Evolutionary conservation across 2,329 filamentous ascomycete species (phyloP), one percentile per base, ranked within the genome.

Genomic region (Fusarium circinatum): DNA sequence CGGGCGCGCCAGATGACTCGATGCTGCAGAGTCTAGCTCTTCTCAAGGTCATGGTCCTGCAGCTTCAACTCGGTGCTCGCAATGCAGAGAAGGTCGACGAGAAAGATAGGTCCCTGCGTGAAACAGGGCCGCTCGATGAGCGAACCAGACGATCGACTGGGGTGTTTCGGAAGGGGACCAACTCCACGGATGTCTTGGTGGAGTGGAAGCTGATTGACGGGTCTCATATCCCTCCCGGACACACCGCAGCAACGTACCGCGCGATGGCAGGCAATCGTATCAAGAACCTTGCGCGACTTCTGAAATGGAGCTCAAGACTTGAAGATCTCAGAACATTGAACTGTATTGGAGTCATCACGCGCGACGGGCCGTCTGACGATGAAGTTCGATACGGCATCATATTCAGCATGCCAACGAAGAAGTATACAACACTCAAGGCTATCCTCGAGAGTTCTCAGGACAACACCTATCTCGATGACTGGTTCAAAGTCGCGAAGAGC

Each of bases 81-180:
- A 28, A n/a, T 28, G 10, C 14, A n/a, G 51, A 55, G 3, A 55
- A 41, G 14, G 24, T 55, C 3, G 24, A 55, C 1, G 24, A 41
- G 24, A 55, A 55, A 7, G 34, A 55, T 6, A 7, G 24, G 8
- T 28, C 20, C 0, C 20, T 55, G 2, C 34, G 20, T 13, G 34
- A 55, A 13, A 55, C 24, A 8, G 51, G 20, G 1, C 8, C 2
- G 12, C 24, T 18, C 0, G 20, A 41, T 18, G 20, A 28, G 20
- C 24, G 34, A n/a, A 55, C 20, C 0, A 28, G 1, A 3, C 20
- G 20, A n/a, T 41, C 51, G 0, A 28, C 8, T 3, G 34, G 34
- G 1, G 11, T 41, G 0, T 41, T 55, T 4, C 34, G 24, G 26
- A 55, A 55, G 8, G 51, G 51, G 0, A 6, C 34, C 1, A 18